A percentile compares a stretch with the other conserved stretches of the same genome.
Conservation (phyloP, 805 yeast genomes). For the Nakazawaea wyomingensis region DNA sequence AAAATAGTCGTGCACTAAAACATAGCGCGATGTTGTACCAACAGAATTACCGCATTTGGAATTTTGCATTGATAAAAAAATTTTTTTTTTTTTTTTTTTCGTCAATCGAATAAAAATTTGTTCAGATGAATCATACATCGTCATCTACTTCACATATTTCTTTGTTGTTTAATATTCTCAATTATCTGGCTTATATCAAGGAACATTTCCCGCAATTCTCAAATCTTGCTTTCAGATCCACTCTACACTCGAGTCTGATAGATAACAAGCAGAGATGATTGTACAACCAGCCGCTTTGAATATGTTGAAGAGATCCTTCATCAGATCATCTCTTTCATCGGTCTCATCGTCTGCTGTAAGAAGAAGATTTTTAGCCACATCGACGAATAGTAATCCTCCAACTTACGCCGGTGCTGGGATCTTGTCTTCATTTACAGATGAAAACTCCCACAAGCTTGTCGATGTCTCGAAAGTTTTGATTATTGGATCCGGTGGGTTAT, state of each 20-base stretch:
- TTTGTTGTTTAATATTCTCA: not conserved
- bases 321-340: conserved; percentile 2
- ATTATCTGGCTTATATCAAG: not conserved
- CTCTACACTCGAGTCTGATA: not conserved
- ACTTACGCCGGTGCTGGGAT: conserved; percentile 61
- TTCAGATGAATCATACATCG: not conserved
- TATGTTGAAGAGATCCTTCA: conserved; percentile 3
- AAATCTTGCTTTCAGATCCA: not conserved
- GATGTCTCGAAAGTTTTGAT: conserved; percentile 85
- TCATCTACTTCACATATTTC: not conserved
- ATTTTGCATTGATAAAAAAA: conserved; percentile 3
- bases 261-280: conserved; percentile 1
- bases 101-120: conserved; percentile 1
- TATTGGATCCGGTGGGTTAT: conserved; percentile 95
- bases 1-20: conserved; percentile 1
- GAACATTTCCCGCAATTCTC: not conserved
- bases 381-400: conserved; percentile 25
- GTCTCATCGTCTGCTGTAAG: not conserved
- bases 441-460: conserved; percentile 61
- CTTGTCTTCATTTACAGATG: conserved; percentile 50
- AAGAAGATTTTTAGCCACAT: conserved; percentile 16
- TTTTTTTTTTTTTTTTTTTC: too few relatives aligned
- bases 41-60: conserved; percentile 7
- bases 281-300: conserved; percentile 1
- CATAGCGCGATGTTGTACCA: conserved; percentile 2